phyloP scores from a whole-genome alignment of 176 grass and related monocot species.

The Tuctoria greenei region DNA sequence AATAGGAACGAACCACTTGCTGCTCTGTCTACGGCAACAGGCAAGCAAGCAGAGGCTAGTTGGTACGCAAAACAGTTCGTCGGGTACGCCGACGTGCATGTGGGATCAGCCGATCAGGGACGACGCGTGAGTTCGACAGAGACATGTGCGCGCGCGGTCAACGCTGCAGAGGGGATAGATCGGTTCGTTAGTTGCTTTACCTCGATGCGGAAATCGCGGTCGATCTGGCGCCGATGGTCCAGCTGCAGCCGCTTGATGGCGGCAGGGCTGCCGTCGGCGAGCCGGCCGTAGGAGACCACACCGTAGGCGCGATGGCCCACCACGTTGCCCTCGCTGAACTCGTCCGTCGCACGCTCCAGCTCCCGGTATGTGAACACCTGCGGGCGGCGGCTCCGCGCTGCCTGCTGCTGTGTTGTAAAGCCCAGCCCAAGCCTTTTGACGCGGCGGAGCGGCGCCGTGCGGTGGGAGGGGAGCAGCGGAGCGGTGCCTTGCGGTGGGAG shows the following conservation, averaged over 20 bases:
- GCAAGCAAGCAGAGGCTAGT: neutral
- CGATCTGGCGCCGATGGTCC: slow-evolving; percentile 73
- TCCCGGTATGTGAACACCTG: slow-evolving; percentile 98
- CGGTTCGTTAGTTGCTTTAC: slow-evolving; percentile 15
- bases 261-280: slow-evolving; percentile 75
- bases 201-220: slow-evolving; percentile 95
- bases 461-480: too few relatives aligned
- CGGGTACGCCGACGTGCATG: neutral
- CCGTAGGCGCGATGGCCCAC: slow-evolving; percentile 64
- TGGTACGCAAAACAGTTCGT: neutral
- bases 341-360: slow-evolving; percentile 81
- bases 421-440: slow-evolving; percentile 46
- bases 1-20: too few relatives aligned
- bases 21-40: slow-evolving; percentile 2
- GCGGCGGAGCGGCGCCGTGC: too few relatives aligned
- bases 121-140: neutral
- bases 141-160: neutral
- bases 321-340: slow-evolving; percentile 80
- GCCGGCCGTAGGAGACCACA: slow-evolving; percentile 63
- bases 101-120: neutral
- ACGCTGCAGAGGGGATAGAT: too few relatives aligned
- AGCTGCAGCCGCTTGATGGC: slow-evolving; percentile 83
- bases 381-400: slow-evolving; percentile 39
- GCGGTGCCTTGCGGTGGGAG: too few relatives aligned
- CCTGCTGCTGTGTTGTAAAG: slow-evolving; percentile 38